Conservation (phyloP, 2,329 filamentous ascomycete species). For the Fusarium nurragi region DNA sequence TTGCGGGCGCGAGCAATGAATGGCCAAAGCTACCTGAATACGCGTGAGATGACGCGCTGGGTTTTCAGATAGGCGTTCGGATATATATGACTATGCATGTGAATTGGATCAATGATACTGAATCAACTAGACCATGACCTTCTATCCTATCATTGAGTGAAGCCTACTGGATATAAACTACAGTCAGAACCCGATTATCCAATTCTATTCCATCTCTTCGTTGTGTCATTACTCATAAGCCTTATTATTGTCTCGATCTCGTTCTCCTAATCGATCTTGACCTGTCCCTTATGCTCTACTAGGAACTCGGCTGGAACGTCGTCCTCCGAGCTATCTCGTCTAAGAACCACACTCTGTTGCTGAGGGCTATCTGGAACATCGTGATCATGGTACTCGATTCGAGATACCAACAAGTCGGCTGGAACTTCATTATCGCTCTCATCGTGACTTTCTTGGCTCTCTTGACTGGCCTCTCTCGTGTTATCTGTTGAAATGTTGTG, state of each 20-base stretch:
- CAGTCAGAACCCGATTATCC: background rate
- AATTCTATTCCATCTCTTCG: background rate
- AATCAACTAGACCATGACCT: conserved; percentile 20
- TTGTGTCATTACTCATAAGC: conserved; percentile 26
- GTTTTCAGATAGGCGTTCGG: conserved; percentile 41
- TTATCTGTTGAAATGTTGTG: background rate
- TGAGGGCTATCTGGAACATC: conserved; percentile 25
- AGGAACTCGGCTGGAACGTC: conserved; percentile 64
- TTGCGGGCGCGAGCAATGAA: conserved; percentile 17
- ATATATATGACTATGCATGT: conserved; percentile 40
- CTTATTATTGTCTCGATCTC: conserved; percentile 4
- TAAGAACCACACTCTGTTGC: conserved; percentile 24
- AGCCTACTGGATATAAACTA: background rate
- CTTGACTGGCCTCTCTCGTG: background rate
- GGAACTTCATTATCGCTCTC: conserved; percentile 57
- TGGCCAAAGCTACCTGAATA: conserved; percentile 11
- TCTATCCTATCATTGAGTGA: background rate
- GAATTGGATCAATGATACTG: conserved; percentile 40
- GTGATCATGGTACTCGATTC: conserved; percentile 41
- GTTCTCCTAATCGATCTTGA: conserved; percentile 24
- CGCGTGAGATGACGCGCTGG: conserved; percentile 22
- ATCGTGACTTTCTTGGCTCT: conserved; percentile 31
- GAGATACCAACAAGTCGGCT: conserved; percentile 52
- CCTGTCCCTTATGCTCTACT: conserved; percentile 51
- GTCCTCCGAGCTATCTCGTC: conserved; percentile 50